Base-by-base conservation (phyloP, 1,139 yeast genomes). In the Pneumocystis jirovecii region DNA sequence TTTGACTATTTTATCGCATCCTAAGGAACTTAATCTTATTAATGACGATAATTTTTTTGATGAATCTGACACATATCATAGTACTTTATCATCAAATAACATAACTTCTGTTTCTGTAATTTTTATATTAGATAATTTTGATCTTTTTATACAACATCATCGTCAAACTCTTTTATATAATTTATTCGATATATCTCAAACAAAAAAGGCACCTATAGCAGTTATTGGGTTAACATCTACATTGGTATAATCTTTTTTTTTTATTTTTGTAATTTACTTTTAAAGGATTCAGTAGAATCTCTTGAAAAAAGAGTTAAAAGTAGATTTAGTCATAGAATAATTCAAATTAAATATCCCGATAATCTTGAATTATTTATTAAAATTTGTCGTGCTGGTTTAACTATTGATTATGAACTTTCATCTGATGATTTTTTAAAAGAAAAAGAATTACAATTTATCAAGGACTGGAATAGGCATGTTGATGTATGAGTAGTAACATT, bases 291-390 rank as follows among this genome's bases (percentile, higher is more conserved):
- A 8, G 81, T 89, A 0, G 97, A 93, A 71, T 79, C 84, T 69
- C 78, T 93, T 65, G 99, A 95, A 73, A 93, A 91, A 72, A 81
- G 99, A 70, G 97, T 95, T 0, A 82, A 90, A 70, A 86, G 95
- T 66, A 79, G 99, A 68, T 93, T 91, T 74, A 85, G 95, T 44
- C 97, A 91, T 73, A 77, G 96, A 64, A 77, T 87, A 1, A 80
- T 89, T 44, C 80, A 82, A 45, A 78, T 89, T 61, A 81, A 81
- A 60, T 85, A 84, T 65, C 79, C 86, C 63, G 63, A 69, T 62
- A 66, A 75, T 65, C 65, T 78, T 76, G 74, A 71, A 64, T 61
- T 73, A 70, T 71, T 77, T 71, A 68, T 74, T 75, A 59, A 72
- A 66, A 70, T 74, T 77, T 68, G 75, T 69, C 60, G 72, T 67